Conservation (phyloP, 2,329 filamentous ascomycete genomes). For the Ophiostoma populinum region DNA sequence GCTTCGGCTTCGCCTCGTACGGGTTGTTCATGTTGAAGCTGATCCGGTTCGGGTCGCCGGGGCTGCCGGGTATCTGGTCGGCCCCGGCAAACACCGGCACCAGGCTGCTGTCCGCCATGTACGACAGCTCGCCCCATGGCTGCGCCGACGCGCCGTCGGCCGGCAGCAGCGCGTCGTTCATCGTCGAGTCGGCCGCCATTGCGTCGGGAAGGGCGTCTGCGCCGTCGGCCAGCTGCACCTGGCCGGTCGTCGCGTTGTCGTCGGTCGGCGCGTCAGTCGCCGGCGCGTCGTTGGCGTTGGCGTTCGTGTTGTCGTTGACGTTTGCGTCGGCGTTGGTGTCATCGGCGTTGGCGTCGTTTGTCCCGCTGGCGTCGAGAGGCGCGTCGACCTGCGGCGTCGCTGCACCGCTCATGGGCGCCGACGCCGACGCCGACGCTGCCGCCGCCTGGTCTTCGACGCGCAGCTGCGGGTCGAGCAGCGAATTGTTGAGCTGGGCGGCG, state of each 20-base stretch:
- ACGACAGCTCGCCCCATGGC: conserved; percentile 38
- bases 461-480: conserved; percentile 33
- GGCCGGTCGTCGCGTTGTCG: too few species aligned
- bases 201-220: conserved; percentile 7
- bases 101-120: conserved; percentile 21
- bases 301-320: not conserved
- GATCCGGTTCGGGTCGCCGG: conserved; percentile 20
- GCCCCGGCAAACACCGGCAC: conserved; percentile 14
- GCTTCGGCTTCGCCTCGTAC: conserved; percentile 27
- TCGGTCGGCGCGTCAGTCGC: too few species aligned
- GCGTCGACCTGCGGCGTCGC: conserved; percentile 6
- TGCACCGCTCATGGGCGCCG: not conserved
- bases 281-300: not conserved
- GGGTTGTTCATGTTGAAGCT: conserved; percentile 37
- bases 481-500: conserved; percentile 35
- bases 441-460: conserved; percentile 14
- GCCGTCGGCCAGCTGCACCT: too few species aligned
- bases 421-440: not conserved
- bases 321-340: not conserved
- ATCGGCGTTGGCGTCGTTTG: conserved; percentile 1
- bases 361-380: too few species aligned
- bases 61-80: conserved; percentile 4
- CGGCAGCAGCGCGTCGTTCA: too few species aligned
- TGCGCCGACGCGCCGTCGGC: too few species aligned
- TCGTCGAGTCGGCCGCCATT: conserved; percentile 4